Conservation (phyloP, 495 filamentous ascomycete genomes). For the Tuber magnatum region DNA sequence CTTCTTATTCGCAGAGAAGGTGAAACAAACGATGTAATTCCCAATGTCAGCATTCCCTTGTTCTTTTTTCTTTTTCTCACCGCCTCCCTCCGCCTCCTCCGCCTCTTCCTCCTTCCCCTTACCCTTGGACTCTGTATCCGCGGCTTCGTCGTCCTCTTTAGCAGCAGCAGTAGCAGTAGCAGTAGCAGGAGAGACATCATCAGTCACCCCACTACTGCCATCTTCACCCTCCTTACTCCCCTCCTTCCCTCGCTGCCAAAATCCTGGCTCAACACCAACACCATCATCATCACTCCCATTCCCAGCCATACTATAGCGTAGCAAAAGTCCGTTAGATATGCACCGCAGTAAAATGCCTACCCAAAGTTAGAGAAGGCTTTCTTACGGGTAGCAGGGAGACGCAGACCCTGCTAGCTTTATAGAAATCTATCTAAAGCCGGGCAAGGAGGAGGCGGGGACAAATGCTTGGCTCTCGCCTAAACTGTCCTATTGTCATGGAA, state of each 20-base stretch:
- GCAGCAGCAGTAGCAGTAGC: not conserved
- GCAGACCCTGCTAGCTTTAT: not conserved
- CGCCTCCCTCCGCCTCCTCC: not conserved
- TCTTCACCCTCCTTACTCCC: not conserved
- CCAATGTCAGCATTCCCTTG: conserved; percentile 10
- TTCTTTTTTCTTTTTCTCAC: conserved; percentile 7
- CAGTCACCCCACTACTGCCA: not conserved
- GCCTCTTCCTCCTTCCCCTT: no score
- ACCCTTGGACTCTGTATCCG: not conserved
- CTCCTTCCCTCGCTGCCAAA: not conserved
- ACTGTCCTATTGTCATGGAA: not conserved
- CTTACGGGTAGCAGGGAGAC: not conserved
- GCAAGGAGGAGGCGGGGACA: not conserved
- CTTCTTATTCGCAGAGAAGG: not conserved
- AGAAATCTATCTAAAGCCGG: not conserved
- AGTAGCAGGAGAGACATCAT: not conserved
- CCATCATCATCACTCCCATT: not conserved
- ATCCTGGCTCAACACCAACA: not conserved
- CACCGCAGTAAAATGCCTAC: not conserved
- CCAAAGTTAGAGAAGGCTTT: not conserved
- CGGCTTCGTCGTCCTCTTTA: not conserved
- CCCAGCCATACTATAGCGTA: not conserved
- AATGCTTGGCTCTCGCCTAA: not conserved
- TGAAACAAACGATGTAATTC: conserved; percentile 22
- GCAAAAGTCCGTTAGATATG: not conserved